phyloP scores from a whole-genome alignment of 2,329 filamentous ascomycete species.

The Penicillium olsonii region DNA sequence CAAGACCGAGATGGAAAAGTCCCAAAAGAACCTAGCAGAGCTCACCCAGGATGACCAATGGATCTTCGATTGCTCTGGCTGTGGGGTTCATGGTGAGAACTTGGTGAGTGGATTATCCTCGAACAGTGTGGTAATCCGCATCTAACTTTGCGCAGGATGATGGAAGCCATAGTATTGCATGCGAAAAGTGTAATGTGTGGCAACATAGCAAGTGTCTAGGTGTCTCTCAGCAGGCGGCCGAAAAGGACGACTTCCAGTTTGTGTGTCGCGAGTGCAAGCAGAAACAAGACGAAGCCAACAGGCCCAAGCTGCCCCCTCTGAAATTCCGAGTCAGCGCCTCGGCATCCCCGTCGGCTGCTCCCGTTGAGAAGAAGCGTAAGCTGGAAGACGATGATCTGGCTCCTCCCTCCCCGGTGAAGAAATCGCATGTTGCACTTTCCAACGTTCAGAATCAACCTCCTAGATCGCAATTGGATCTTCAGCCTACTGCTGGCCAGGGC shows the following conservation, averaged over 20 bases:
- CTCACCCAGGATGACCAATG: conserved; percentile 79
- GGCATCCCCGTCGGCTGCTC: conserved; percentile 45
- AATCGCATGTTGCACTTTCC: conserved; percentile 18
- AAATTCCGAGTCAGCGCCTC: conserved; percentile 59
- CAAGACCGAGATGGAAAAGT: conserved; percentile 79
- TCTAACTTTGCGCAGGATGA: conserved; percentile 64
- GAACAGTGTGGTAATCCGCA: conserved; percentile 1
- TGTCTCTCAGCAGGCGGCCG: conserved; percentile 75
- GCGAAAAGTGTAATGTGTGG: conserved; percentile 93
- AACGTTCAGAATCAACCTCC: conserved; percentile 24
- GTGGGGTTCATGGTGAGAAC: conserved; percentile 85
- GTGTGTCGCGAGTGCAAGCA: conserved; percentile 76
- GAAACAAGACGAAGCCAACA: conserved; percentile 63
- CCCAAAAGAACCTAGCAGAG: conserved; percentile 72
- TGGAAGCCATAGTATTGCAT: conserved; percentile 88
- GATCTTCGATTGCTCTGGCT: conserved; percentile 89
- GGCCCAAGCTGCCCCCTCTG: conserved; percentile 63
- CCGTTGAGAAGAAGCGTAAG: conserved; percentile 24
- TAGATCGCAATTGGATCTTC: conserved; percentile 21
- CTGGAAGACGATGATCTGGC: conserved; percentile 16
- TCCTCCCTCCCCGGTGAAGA: conserved; percentile 29
- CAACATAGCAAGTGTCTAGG: conserved; percentile 92
- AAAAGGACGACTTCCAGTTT: conserved; percentile 83
- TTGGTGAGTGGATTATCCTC: conserved; percentile 44
- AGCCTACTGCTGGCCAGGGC: conserved; percentile 10